Evolutionary conservation across 371 early-diverging fungal species (phyloP).

Genomic region (Blakeslea trispora): DNA sequence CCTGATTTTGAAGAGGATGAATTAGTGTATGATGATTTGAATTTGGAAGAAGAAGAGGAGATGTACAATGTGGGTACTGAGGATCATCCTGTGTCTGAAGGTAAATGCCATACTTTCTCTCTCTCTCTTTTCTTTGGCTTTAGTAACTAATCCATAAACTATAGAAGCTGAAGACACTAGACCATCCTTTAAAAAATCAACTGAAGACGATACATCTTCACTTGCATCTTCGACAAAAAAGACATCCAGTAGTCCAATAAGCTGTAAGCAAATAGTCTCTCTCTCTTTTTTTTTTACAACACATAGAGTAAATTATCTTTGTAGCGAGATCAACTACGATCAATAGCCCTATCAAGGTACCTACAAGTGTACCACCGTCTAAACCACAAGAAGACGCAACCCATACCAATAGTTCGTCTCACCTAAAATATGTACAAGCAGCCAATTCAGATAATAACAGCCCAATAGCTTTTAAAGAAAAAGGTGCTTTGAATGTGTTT

Average conservation of each 20-base stretch:
- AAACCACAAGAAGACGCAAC: constrained; percentile 9
- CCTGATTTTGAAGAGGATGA: constrained; percentile 93
- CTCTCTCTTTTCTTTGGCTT: too few species aligned
- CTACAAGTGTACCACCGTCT: constrained; percentile 11
- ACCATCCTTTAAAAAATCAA: constrained; percentile 4
- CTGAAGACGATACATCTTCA: constrained; percentile 8
- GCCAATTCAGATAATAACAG: constrained; percentile 19
- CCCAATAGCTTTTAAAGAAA: constrained; percentile 17
- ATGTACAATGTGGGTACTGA: constrained; percentile 65
- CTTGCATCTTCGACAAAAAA: constrained; percentile 4
- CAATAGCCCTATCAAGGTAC: constrained; percentile 19
- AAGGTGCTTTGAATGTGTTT: constrained; percentile 9
- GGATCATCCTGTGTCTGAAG: constrained; percentile 33
- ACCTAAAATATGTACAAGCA: constrained; percentile 38
- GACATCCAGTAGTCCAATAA: constrained; percentile 13
- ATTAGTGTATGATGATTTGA: constrained; percentile 91
- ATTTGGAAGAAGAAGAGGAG: constrained; percentile 89
- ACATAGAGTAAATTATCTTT: not conserved
- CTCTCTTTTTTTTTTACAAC: not conserved
- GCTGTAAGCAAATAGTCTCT: constrained; percentile 7
- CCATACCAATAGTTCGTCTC: constrained; percentile 7
- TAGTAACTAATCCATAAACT: too few species aligned
- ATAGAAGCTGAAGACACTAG: constrained; percentile 11
- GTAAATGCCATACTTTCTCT: too few species aligned
- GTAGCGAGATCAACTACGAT: constrained; percentile 16